Evolutionary conservation across 1,284 basidiomycete genomes (phyloP).

Genomic region (Mycosarcoma mackinlayi): DNA sequence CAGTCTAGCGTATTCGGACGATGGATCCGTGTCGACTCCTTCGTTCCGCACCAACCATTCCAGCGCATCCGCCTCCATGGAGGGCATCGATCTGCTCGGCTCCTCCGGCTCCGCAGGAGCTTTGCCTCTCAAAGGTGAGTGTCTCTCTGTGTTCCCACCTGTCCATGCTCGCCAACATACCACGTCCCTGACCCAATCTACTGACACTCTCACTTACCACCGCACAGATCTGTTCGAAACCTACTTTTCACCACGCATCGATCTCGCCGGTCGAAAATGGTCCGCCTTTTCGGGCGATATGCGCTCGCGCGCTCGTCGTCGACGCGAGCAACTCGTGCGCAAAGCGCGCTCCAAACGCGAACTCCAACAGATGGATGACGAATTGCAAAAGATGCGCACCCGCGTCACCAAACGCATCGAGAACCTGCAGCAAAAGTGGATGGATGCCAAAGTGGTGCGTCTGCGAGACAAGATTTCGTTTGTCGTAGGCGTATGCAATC

Average conservation of each 20-base stretch:
- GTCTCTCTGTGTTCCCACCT: neutral
- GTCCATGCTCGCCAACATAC: too few relatives aligned
- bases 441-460: slow-evolving; percentile 87
- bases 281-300: slow-evolving; percentile 85
- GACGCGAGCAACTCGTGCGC: slow-evolving; percentile 75
- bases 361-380: slow-evolving; percentile 79
- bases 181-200: too few relatives aligned
- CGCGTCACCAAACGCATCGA: slow-evolving; percentile 81
- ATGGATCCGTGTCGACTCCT: slow-evolving; percentile 10
- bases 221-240: slow-evolving; percentile 78
- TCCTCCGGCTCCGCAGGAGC: slow-evolving; percentile 12
- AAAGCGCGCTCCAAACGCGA: slow-evolving; percentile 73
- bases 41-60: slow-evolving; percentile 32
- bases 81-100: slow-evolving; percentile 44
- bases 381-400: slow-evolving; percentile 81
- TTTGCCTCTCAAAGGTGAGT: slow-evolving; percentile 23
- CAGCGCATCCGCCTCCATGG: slow-evolving; percentile 32
- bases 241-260: slow-evolving; percentile 87
- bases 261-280: slow-evolving; percentile 85
- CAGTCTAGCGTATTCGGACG: slow-evolving; percentile 39
- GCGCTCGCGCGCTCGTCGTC: slow-evolving; percentile 75
- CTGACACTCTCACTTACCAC: too few relatives aligned
- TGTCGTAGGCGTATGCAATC: slow-evolving; percentile 80
- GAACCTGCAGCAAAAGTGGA: slow-evolving; percentile 79
- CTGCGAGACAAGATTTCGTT: slow-evolving; percentile 75